phyloP scores from a whole-genome alignment of 1,139 yeast genomes.

The Kurtzmaniella natalensis region DNA sequence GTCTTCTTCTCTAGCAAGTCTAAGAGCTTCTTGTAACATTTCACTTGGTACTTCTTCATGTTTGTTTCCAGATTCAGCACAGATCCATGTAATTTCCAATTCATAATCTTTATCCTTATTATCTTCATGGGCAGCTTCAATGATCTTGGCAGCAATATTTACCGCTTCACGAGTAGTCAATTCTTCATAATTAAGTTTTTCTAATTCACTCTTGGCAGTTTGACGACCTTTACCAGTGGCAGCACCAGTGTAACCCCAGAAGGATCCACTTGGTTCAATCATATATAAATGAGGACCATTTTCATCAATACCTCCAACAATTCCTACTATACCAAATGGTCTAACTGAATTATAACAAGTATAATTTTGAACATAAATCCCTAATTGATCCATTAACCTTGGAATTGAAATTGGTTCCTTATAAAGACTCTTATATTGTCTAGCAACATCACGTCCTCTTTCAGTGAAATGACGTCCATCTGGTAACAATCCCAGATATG shows the following conservation, averaged over 20 bases:
- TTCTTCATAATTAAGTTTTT: conserved; percentile 73
- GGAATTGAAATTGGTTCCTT: conserved; percentile 76
- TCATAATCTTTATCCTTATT: conserved; percentile 97
- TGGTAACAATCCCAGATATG: conserved; percentile 90
- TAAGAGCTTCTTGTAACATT: conserved; percentile 74
- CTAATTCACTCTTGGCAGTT: conserved; percentile 92
- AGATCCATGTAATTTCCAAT: conserved; percentile 84
- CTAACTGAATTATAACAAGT: conserved; percentile 95
- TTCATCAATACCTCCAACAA: conserved; percentile 89
- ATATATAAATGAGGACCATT: conserved; percentile 89
- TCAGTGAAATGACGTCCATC: conserved; percentile 94
- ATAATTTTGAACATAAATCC: conserved; percentile 91
- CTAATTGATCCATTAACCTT: conserved; percentile 81
- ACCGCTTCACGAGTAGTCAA: conserved; percentile 78
- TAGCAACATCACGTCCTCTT: conserved; percentile 91
- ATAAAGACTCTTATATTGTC: conserved; percentile 71
- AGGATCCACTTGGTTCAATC: conserved; percentile 96
- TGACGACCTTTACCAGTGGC: conserved; percentile 99
- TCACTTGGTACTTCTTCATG: conserved; percentile 80
- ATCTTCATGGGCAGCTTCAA: conserved; percentile 93
- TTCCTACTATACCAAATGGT: conserved; percentile 92
- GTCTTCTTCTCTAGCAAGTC: conserved; percentile 74
- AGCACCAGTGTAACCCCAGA: conserved; percentile 97
- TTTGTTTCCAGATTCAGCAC: conserved; percentile 76
- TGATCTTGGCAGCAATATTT: conserved; percentile 89